Conservation (phyloP, 2,329 filamentous ascomycete species). For the Lojkania enalia region DNA sequence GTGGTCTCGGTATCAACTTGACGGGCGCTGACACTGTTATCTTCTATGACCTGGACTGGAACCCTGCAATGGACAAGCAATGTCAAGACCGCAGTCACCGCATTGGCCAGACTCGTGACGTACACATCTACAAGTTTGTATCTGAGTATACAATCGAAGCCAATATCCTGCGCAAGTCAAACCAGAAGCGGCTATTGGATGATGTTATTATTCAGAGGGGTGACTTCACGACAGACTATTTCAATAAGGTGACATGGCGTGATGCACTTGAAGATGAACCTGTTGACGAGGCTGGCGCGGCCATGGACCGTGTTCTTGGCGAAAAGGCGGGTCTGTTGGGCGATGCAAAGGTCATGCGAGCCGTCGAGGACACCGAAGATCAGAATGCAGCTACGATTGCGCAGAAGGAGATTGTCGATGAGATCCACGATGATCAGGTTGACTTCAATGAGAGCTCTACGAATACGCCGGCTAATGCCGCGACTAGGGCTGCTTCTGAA, state of each 20-base stretch:
- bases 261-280: conserved; percentile 65
- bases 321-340: conserved; percentile 62
- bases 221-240: conserved; percentile 96
- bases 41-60: conserved; percentile 99
- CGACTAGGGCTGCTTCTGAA: conserved; percentile 29
- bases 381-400: conserved; percentile 84
- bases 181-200: conserved; percentile 96
- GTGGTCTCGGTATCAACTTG: conserved; percentile 92
- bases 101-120: conserved; percentile 95
- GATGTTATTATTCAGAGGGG: conserved; percentile 98
- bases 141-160: conserved; percentile 81
- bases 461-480: conserved; percentile 20
- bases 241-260: conserved; percentile 73
- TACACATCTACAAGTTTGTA: conserved; percentile 84
- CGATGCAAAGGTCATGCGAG: conserved; percentile 72
- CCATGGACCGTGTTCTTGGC: conserved; percentile 83
- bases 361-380: conserved; percentile 91
- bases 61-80: conserved; percentile 99
- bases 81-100: conserved; percentile 97
- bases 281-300: conserved; percentile 71
- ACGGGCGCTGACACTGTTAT: conserved; percentile 97
- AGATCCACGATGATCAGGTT: conserved; percentile 50
- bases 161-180: conserved; percentile 94
- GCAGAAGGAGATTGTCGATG: conserved; percentile 79
- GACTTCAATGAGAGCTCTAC: conserved; percentile 39